phyloP scores from a whole-genome alignment of 1,139 yeast species.

The Geotrichum reessii region DNA sequence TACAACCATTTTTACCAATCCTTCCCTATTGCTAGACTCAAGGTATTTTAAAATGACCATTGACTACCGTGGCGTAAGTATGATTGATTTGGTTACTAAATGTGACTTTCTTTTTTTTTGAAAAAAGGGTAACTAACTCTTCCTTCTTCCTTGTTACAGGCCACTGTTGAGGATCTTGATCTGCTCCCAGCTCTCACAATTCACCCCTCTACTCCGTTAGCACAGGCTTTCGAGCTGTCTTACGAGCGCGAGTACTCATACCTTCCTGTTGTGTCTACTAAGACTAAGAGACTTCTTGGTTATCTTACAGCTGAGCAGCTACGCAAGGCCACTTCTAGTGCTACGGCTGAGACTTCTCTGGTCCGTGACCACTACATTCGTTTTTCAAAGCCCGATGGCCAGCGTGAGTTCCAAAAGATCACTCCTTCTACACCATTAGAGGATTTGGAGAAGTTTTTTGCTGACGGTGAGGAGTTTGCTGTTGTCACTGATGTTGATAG shows the following conservation, averaged over 20 bases:
- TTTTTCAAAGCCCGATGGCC: constrained; percentile 24
- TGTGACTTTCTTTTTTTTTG: background rate
- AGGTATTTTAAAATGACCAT: constrained; percentile 10
- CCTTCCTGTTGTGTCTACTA: constrained; percentile 53
- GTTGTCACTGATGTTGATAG: constrained; percentile 53
- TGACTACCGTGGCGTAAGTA: constrained; percentile 30
- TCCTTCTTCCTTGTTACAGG: constrained; percentile 24
- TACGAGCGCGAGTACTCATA: constrained; percentile 54
- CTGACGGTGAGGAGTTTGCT: constrained; percentile 50
- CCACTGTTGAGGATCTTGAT: constrained; percentile 59
- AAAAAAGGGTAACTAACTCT: background rate
- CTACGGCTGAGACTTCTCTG: constrained; percentile 35
- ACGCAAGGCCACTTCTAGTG: constrained; percentile 36
- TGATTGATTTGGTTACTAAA: background rate
- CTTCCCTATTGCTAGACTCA: background rate
- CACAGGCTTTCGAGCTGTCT: constrained; percentile 44
- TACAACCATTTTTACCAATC: background rate
- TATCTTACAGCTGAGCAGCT: constrained; percentile 51
- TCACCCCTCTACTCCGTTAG: constrained; percentile 47
- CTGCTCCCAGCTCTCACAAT: constrained; percentile 57
- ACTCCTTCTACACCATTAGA: constrained; percentile 58
- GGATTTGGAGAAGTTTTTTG: constrained; percentile 49
- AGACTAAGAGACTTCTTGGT: constrained; percentile 49
- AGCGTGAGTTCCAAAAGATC: constrained; percentile 38
- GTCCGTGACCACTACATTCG: constrained; percentile 32